Evolutionary conservation across 495 filamentous ascomycete species (phyloP).

Genomic region (Penicillium steckii): DNA sequence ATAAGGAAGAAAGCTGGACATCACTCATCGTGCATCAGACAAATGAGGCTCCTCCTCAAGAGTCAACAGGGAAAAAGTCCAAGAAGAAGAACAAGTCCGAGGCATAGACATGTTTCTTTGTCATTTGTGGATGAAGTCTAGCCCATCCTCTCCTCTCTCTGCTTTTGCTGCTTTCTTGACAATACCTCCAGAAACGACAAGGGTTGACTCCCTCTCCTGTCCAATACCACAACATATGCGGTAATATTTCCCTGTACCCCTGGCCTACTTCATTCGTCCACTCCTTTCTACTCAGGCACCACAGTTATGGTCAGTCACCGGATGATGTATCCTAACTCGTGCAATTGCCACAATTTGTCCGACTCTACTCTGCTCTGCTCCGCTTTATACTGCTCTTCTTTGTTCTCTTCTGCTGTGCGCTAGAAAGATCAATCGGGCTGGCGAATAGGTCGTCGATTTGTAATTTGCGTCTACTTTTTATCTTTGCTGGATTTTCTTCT

Average conservation of each 20-base stretch:
- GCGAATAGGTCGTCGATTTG: background rate
- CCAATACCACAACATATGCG: background rate
- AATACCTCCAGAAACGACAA: slow-evolving; percentile 15
- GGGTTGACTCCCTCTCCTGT: slow-evolving; percentile 10
- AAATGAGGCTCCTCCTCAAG: slow-evolving; percentile 55
- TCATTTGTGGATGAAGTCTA: background rate
- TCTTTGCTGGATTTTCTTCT: background rate
- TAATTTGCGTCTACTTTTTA: background rate
- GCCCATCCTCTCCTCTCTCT: background rate
- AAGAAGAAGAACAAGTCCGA: slow-evolving; percentile 58
- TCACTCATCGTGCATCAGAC: slow-evolving; percentile 81
- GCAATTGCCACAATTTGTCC: too few species aligned
- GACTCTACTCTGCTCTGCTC: background rate
- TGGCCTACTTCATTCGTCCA: too few species aligned
- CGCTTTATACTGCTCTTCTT: background rate
- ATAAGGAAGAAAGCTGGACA: slow-evolving; percentile 78
- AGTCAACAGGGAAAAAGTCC: slow-evolving; percentile 62
- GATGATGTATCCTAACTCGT: background rate
- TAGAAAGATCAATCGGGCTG: background rate
- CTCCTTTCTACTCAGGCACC: background rate
- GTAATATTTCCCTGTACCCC: background rate
- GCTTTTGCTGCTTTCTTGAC: background rate
- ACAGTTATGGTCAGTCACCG: background rate
- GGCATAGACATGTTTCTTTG: slow-evolving; percentile 19
- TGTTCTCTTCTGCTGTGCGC: background rate